These are phyloP conservation scores for Fraxinus quadrangulata DNA, from an alignment of 257 asterid species.

Conservation along the genomic window DNA sequence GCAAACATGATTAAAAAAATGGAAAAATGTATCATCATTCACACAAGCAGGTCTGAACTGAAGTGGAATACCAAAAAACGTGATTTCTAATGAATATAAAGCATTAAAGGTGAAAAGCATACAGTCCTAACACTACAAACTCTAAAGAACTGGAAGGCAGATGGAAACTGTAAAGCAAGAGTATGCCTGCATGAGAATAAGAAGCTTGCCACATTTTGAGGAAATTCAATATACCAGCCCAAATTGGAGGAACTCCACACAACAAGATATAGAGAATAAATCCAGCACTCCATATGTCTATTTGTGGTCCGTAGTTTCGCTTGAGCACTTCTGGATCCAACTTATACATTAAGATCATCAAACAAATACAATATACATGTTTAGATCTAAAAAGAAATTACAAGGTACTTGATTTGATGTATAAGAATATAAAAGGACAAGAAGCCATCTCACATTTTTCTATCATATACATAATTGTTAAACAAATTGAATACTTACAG, in stretches of 20 bases:
- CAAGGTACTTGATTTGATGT: background rate
- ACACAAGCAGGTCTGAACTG: background rate
- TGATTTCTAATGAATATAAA: constrained; percentile 16
- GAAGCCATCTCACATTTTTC: background rate
- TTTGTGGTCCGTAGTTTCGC: constrained; percentile 89
- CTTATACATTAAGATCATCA: constrained; percentile 8
- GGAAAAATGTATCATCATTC: background rate
- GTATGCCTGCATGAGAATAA: background rate
- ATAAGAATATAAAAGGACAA: background rate
- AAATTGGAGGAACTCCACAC: constrained; percentile 97
- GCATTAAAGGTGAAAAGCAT: background rate
- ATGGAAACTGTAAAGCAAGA: background rate
- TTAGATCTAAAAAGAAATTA: too few species aligned
- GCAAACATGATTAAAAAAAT: background rate
- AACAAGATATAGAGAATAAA: constrained; percentile 81
- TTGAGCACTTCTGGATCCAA: constrained; percentile 81
- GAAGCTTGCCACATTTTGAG: background rate
- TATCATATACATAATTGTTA: background rate
- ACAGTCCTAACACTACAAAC: background rate
- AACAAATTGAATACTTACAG: background rate
- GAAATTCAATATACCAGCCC: constrained; percentile 76
- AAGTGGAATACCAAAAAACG: constrained; percentile 5
- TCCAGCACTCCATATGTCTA: constrained; percentile 97
- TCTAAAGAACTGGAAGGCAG: constrained; percentile 18
- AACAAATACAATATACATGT: background rate